Evolutionary conservation across 208 protist species (phyloP).

Genomic region (Sergeia podlipaevii): DNA sequence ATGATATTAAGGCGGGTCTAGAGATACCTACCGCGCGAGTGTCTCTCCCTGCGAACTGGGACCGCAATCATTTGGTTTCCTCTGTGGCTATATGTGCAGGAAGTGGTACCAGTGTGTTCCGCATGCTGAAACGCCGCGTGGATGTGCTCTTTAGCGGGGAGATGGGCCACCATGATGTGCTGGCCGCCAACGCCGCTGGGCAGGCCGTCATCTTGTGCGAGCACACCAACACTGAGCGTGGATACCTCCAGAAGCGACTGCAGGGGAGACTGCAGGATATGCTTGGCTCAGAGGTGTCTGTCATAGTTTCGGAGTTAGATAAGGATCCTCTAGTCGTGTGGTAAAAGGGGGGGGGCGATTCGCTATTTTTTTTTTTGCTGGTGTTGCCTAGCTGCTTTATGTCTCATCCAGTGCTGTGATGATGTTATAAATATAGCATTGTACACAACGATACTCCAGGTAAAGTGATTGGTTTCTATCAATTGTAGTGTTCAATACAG

Average conservation of each 20-base stretch:
- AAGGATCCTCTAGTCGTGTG: constrained; percentile 72
- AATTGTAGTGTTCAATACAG: no score
- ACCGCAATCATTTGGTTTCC: constrained; percentile 24
- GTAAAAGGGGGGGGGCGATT: constrained; percentile 14
- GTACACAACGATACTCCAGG: no score
- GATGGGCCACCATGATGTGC: constrained; percentile 93
- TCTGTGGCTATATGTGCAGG: constrained; percentile 87
- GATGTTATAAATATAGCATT: no score
- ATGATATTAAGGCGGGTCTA: constrained; percentile 57
- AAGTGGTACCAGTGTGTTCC: constrained; percentile 78
- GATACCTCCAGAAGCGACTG: constrained; percentile 63
- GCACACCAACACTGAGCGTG: constrained; percentile 93
- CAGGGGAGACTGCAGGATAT: constrained; percentile 30
- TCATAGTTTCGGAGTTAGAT: constrained; percentile 61
- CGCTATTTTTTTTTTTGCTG: neutral
- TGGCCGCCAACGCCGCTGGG: constrained; percentile 71
- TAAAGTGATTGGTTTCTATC: no score
- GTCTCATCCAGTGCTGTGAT: no score
- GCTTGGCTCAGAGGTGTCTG: constrained; percentile 39
- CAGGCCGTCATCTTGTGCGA: constrained; percentile 87
- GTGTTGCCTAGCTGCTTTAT: no score
- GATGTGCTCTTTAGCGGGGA: constrained; percentile 87
- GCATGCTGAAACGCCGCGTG: constrained; percentile 27
- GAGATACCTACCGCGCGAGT: constrained; percentile 57
- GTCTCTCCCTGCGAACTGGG: constrained; percentile 53